Conservation (phyloP, 495 filamentous ascomycete species). For the Hapsidospora chrysogenum region DNA sequence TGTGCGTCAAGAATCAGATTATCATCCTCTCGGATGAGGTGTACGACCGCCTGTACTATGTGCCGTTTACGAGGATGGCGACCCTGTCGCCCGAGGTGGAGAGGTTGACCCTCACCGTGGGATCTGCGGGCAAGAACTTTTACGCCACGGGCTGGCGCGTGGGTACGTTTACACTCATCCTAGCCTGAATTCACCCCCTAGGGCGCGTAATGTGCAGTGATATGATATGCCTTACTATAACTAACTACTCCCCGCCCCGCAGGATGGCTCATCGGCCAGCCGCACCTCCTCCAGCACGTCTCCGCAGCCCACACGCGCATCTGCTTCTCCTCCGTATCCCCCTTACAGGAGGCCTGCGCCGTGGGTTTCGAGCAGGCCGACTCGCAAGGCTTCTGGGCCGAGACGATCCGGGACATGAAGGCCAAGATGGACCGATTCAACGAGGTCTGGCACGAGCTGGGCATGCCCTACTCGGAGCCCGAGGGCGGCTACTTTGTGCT, state of each 20-base stretch:
- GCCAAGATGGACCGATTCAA: slow-evolving; percentile 80
- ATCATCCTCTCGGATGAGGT: slow-evolving; percentile 94
- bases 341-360: slow-evolving; percentile 89
- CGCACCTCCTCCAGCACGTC: slow-evolving; percentile 82
- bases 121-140: slow-evolving; percentile 94
- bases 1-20: slow-evolving; percentile 88
- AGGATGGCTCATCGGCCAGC: slow-evolving; percentile 76
- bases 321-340: slow-evolving; percentile 86
- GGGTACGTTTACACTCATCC: slow-evolving; percentile 31
- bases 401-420: slow-evolving; percentile 69
- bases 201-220: no score
- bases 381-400: slow-evolving; percentile 73
- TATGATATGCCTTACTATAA: no score
- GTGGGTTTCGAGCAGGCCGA: slow-evolving; percentile 87
- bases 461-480: slow-evolving; percentile 78
- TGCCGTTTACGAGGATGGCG: slow-evolving; percentile 81
- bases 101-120: slow-evolving; percentile 77
- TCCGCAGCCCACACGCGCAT: slow-evolving; percentile 87
- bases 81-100: slow-evolving; percentile 79
- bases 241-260: no score
- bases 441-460: slow-evolving; percentile 72
- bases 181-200: no score
- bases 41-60: slow-evolving; percentile 90
- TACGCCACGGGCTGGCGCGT: slow-evolving; percentile 96
- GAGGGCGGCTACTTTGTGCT: slow-evolving; percentile 96